Evolutionary conservation across 140 eudicot genomes (phyloP).

Genomic region (Anethum foeniculum): DNA sequence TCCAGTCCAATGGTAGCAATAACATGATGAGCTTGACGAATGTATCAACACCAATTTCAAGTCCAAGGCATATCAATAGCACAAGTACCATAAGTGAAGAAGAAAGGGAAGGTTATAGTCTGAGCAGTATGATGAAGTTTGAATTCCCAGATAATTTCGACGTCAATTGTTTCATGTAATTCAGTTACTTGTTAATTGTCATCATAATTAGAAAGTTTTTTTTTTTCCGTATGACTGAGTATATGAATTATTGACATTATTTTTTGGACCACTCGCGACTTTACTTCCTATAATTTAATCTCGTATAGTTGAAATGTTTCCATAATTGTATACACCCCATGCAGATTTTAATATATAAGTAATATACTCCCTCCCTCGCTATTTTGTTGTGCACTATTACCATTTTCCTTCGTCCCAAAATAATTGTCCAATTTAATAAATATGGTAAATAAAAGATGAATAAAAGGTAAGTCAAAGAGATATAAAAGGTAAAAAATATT

Average conservation of each 20-base stretch:
- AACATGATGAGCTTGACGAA: slow-evolving; percentile 24
- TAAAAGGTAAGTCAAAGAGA: no score
- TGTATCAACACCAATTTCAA: slow-evolving; percentile 33
- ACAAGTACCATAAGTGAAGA: slow-evolving; percentile 17
- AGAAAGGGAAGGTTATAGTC: slow-evolving; percentile 23
- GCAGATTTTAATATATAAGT: not conserved
- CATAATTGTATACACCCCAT: not conserved
- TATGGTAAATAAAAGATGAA: no score
- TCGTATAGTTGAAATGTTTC: not conserved
- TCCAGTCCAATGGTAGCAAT: slow-evolving; percentile 30
- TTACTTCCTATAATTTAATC: not conserved
- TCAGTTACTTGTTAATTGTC: not conserved
- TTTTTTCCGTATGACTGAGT: not conserved
- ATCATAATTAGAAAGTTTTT: slow-evolving; percentile 7
- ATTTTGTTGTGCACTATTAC: no score
- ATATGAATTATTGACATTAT: not conserved
- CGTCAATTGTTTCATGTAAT: slow-evolving; percentile 29
- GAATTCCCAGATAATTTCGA: slow-evolving; percentile 33
- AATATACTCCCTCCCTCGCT: no score
- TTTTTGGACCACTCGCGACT: not conserved
- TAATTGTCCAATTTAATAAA: no score
- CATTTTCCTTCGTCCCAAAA: no score
- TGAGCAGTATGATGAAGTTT: slow-evolving; percentile 30
- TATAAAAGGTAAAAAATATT: no score
- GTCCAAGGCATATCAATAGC: slow-evolving; percentile 23